Percentiles rank a stretch among this genome's conserved stretches.
Conservation (phyloP, 441 rosid genomes). For the Raphanus hybrid region DNA sequence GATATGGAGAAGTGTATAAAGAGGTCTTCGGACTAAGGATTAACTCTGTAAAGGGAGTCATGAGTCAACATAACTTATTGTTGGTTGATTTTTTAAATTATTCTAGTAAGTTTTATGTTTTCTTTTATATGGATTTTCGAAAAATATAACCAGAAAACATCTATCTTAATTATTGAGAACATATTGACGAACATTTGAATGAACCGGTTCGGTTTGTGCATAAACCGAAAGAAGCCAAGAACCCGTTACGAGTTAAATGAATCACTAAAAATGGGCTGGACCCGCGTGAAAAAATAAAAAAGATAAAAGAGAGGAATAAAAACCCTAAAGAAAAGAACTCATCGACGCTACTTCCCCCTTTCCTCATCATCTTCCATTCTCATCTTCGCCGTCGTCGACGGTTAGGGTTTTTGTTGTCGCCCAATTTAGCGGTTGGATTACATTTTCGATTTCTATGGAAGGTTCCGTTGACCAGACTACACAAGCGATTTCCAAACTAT, state of each 20-base stretch:
- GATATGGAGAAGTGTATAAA: too few relatives aligned
- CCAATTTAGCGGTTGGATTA: background rate
- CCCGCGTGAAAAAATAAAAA: background rate
- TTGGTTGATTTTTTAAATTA: too few relatives aligned
- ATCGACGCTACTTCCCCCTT: too few relatives aligned
- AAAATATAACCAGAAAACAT: too few relatives aligned
- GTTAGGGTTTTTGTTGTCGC: background rate
- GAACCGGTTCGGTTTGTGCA: background rate
- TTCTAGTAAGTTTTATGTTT: too few relatives aligned
- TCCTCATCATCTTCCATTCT: background rate
- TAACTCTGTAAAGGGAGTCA: too few relatives aligned
- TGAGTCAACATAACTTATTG: too few relatives aligned
- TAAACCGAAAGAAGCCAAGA: background rate
- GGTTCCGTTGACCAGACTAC: constrained; percentile 23
- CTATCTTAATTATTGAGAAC: too few relatives aligned
- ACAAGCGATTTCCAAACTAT: constrained; percentile 20
- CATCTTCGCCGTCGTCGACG: background rate
- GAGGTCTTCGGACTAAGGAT: too few relatives aligned
- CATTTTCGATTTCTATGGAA: constrained; percentile 7
- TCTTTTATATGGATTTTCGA: too few relatives aligned
- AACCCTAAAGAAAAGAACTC: background rate
- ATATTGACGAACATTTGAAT: background rate
- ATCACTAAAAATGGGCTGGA: background rate
- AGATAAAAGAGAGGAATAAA: background rate
- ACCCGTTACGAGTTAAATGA: background rate